Base-by-base conservation (phyloP, 1,284 basidiomycete species). In the Malassezia sympodialis region DNA sequence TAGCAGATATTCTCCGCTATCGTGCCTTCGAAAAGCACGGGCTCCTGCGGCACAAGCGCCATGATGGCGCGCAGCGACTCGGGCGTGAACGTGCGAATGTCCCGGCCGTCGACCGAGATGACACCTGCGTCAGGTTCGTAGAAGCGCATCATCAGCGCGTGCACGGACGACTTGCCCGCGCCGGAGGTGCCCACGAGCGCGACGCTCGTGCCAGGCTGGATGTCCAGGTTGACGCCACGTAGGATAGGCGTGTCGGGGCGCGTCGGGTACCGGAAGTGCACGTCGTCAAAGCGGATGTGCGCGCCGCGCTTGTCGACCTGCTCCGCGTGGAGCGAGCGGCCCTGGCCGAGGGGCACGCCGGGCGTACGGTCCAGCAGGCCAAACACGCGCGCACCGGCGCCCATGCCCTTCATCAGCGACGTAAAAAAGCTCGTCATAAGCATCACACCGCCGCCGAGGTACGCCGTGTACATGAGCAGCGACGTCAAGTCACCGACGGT, bases 1-100 rank as follows among this genome's bases (percentile, higher is more conserved):
- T 89, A 96, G 0, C 88, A 87, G 59, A 96, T 94, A 69, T 96
- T 96, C 3, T 87, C 85, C 8, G 87, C 87, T 23, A 96, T 87
- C 0, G 88, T 93, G 3, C 90, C 90, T 8, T 84, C 86, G 34
- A 74, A 74, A 21, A 74, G 58, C 19, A 62, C 60, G 7, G 72
- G 72, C 24, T 72, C 69, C 41, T 74, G 72, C 8, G 68, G 57
- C 3, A 74, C 72, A n/a, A 72, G 65, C n/a, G 67, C 70, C 47
- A 71, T 56, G 21, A 67, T 59, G 27, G 53, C 48, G 10, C 72
- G 66, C 2, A 72, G 59, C 35, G 55, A 58, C n/a, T 65, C 65
- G 6, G 86, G 80, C 5, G 83, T 84, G 71, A 91, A 90, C 50
- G 85, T 81, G 15, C 85, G 81, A 62, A 96, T 90, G 85, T 90